Evolutionary conservation across 2,329 filamentous ascomycete genomes (phyloP), one percentile per base, ranked within the genome.

Genomic region (Aspergillus udagawae): DNA sequence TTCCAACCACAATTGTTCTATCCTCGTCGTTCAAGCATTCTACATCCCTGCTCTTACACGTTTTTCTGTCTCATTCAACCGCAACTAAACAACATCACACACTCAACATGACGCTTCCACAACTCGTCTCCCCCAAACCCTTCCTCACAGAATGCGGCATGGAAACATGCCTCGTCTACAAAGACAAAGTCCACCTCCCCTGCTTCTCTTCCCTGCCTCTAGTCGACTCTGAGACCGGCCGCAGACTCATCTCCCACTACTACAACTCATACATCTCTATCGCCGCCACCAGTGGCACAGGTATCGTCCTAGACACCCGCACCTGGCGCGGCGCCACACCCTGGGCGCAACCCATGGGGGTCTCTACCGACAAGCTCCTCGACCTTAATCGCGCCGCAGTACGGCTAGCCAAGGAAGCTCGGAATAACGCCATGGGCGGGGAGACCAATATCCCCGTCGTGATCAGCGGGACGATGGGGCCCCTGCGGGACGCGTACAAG

Each of bases 271-370:
- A 55, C 49, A 51, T 51, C 38, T 38, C 41, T 25, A 47, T 55
- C 12, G 54, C 58, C 4, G 51, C 57, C 38, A 20, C 42, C 23
- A 48, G 47, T 23, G 49, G 50, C 29, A 60, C 56, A 3, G 58
- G 58, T 8, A 54, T 60, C 28, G 38, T 60, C 12, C 49, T 60
- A 4, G 48, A 59, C 28, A 60, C 58, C 12, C 58, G 55, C 48
- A 60, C 58, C 35, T 60, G 58, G 58, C 58, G 58, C 27, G 56
- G 52, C 17, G 55, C 58, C 9, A 28, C 38, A 17, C 52, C 58
- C 52, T 60, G 58, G 58, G 58, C 56, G 3, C 21, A 47, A 17
- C 42, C 56, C 10, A 41, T 60, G n/a, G 35, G 23, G 3, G 5
- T 51, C 10, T 35, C 49, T 3, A 14, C 29, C 20, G 29, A 7